Conservation (phyloP, 1,139 yeast genomes). For the Hyphopichia khmerensis region DNA sequence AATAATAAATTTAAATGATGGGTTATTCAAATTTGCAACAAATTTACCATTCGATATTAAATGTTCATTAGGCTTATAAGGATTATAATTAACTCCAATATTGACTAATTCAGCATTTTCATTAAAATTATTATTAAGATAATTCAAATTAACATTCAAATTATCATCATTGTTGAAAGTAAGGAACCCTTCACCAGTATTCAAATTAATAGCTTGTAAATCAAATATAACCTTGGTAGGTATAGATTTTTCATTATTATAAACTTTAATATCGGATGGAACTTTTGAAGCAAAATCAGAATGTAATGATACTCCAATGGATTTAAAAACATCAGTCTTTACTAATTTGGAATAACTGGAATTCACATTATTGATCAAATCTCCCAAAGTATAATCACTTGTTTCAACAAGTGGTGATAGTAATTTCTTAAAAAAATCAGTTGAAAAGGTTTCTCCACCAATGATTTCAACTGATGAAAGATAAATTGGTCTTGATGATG, state of each 20-base stretch:
- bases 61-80: conserved; percentile 47
- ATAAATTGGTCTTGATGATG: conserved; percentile 42
- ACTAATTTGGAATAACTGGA: conserved; percentile 26
- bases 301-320: conserved; percentile 31
- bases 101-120: conserved; percentile 44
- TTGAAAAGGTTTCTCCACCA: conserved; percentile 51
- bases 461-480: conserved; percentile 45
- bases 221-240: conserved; percentile 41
- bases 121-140: conserved; percentile 44
- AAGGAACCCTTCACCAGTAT: conserved; percentile 34
- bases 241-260: conserved; percentile 37
- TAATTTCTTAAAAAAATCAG: conserved; percentile 45
- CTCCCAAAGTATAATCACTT: conserved; percentile 47
- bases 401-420: conserved; percentile 42
- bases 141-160: conserved; percentile 38
- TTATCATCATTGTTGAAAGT: conserved; percentile 41
- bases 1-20: conserved; percentile 37
- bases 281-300: conserved; percentile 31
- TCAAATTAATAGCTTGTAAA: conserved; percentile 32
- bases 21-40: conserved; percentile 38
- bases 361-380: conserved; percentile 32
- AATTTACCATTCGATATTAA: conserved; percentile 35
- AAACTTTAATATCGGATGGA: conserved; percentile 23
- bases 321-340: conserved; percentile 46
- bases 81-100: conserved; percentile 44